Conservation (phyloP, 2,329 filamentous ascomycete species). For the Exophiala sideris region DNA sequence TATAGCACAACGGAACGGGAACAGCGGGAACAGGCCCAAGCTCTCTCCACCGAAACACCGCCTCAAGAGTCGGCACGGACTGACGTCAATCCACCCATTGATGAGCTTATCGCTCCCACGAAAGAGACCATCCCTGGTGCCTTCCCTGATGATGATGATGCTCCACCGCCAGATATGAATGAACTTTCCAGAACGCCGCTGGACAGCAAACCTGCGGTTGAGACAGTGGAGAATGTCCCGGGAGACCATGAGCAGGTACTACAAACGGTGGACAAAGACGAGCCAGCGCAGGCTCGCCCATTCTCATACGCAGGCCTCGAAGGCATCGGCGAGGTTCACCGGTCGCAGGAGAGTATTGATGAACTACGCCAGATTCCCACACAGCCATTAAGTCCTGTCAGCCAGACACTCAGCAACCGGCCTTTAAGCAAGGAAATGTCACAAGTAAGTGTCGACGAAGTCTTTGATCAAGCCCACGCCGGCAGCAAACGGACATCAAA, state of each 20-base stretch:
- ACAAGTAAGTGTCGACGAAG: slow-evolving; percentile 22
- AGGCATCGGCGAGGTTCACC: slow-evolving; percentile 10
- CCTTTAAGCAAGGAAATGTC: slow-evolving; percentile 19
- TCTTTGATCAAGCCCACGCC: slow-evolving; percentile 10
- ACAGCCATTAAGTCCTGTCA: slow-evolving; percentile 20
- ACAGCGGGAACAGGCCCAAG: neutral
- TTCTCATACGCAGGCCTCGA: slow-evolving; percentile 21
- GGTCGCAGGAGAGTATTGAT: neutral
- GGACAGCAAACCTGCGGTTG: neutral
- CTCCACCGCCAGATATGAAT: neutral
- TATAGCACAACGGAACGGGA: neutral
- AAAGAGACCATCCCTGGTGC: neutral
- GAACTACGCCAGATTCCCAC: slow-evolving; percentile 9
- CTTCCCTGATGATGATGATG: neutral
- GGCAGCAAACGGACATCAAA: slow-evolving; percentile 8
- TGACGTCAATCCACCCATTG: neutral
- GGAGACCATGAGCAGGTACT: neutral
- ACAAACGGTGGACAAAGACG: neutral
- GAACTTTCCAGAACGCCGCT: slow-evolving; percentile 1
- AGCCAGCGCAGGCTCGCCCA: slow-evolving; percentile 4
- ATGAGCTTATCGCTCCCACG: too few relatives aligned
- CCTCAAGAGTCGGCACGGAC: neutral
- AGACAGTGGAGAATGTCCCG: neutral
- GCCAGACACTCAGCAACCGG: slow-evolving; percentile 15
- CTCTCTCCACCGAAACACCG: neutral